phyloP scores from a whole-genome alignment of 345 rosid species.

The Balakata baccata region DNA sequence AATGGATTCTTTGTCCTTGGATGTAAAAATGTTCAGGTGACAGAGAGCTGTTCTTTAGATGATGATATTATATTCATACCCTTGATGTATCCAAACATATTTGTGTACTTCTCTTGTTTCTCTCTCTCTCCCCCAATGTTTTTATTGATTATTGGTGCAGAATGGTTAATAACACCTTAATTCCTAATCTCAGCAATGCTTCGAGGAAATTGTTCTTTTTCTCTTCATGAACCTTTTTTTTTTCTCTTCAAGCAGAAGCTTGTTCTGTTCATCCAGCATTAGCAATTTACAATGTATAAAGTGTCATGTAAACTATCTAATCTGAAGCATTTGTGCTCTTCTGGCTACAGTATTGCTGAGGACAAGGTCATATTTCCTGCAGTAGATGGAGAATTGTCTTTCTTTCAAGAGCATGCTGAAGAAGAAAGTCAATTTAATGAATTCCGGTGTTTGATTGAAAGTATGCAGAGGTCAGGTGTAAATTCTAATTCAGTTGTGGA shows the following conservation, averaged over 20 bases:
- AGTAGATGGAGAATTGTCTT: conserved; percentile 68
- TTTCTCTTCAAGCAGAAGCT: background rate
- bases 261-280: background rate
- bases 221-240: background rate
- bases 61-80: background rate
- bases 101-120: conserved; percentile 5
- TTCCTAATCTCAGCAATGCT: background rate
- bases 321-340: conserved; percentile 16
- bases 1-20: background rate
- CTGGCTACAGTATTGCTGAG: conserved; percentile 71
- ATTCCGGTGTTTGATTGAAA: conserved; percentile 73
- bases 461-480: conserved; percentile 68
- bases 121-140: background rate
- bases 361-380: conserved; percentile 91
- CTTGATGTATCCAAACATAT: background rate
- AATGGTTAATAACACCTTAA: background rate
- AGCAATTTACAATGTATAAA: background rate
- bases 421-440: conserved; percentile 77
- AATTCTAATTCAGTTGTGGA: conserved; percentile 64
- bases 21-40: background rate
- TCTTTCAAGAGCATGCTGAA: conserved; percentile 73
- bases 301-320: background rate
- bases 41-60: background rate
- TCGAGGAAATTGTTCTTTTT: background rate
- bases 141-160: background rate